phyloP scores from a whole-genome alignment of 2,329 filamentous ascomycete species.

The Cadophora sp. region DNA sequence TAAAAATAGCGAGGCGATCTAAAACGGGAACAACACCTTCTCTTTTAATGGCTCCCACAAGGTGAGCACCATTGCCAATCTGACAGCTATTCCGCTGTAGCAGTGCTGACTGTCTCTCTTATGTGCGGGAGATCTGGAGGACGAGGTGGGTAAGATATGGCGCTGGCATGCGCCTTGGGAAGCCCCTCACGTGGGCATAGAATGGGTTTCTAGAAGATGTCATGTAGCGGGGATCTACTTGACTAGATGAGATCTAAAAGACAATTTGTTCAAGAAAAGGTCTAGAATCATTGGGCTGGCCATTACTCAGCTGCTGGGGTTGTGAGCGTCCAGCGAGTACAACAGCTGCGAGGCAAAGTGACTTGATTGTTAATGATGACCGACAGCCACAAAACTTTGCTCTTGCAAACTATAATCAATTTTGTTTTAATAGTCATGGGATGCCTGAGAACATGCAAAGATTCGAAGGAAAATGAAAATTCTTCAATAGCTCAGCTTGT shows the following conservation, averaged over 20 bases:
- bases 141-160: background rate
- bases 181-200: slow-evolving; percentile 2
- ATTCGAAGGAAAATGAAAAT: no score
- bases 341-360: background rate
- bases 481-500: no score
- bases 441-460: background rate
- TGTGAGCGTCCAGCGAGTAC: background rate
- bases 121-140: slow-evolving; percentile 3
- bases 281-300: background rate
- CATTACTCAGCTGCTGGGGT: background rate
- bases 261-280: background rate
- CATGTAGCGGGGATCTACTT: background rate
- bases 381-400: background rate
- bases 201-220: slow-evolving; percentile 4
- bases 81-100: background rate
- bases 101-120: background rate
- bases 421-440: background rate
- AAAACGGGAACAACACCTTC: background rate
- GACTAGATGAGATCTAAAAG: background rate
- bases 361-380: background rate
- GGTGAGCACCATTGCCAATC: slow-evolving; percentile 9
- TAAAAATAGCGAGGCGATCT: slow-evolving; percentile 29
- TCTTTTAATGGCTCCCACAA: background rate
- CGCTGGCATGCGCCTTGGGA: background rate
- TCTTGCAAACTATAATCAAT: background rate